phyloP scores from a whole-genome alignment of 2,329 filamentous ascomycete species.

The Cladosporium sp. region DNA sequence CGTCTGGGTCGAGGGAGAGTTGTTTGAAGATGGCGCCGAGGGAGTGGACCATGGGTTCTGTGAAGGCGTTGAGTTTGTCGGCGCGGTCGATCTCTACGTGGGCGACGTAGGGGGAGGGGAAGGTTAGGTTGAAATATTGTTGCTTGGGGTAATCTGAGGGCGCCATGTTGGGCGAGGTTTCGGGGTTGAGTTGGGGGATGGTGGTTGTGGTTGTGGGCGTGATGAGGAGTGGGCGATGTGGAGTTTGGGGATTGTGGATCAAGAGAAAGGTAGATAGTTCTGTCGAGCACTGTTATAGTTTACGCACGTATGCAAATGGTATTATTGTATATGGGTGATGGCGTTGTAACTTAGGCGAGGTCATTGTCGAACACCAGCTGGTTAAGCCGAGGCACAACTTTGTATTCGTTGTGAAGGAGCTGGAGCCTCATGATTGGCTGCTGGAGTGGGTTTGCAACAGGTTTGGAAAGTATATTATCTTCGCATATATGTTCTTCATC shows the following conservation, averaged over 20 bases:
- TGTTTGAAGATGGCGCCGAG: constrained; percentile 69
- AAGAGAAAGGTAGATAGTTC: not conserved
- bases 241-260: not conserved
- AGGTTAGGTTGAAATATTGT: constrained; percentile 72
- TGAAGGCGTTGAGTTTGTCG: constrained; percentile 84
- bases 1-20: constrained; percentile 69
- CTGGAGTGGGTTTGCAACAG: not conserved
- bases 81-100: constrained; percentile 91
- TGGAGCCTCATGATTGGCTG: constrained; percentile 4
- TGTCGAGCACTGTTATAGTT: too few species aligned
- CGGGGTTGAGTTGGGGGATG: not conserved
- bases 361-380: not conserved
- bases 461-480: not conserved
- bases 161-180: constrained; percentile 7
- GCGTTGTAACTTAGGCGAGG: not conserved
- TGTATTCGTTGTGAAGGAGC: not conserved
- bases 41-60: constrained; percentile 82
- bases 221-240: not conserved
- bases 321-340: not conserved
- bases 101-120: constrained; percentile 71
- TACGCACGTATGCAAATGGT: not conserved
- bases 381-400: constrained; percentile 3
- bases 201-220: not conserved
- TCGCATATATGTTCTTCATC: not conserved
- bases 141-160: constrained; percentile 43